Conservation (phyloP, 2,329 filamentous ascomycete species). For the Ophiostoma sp. region DNA sequence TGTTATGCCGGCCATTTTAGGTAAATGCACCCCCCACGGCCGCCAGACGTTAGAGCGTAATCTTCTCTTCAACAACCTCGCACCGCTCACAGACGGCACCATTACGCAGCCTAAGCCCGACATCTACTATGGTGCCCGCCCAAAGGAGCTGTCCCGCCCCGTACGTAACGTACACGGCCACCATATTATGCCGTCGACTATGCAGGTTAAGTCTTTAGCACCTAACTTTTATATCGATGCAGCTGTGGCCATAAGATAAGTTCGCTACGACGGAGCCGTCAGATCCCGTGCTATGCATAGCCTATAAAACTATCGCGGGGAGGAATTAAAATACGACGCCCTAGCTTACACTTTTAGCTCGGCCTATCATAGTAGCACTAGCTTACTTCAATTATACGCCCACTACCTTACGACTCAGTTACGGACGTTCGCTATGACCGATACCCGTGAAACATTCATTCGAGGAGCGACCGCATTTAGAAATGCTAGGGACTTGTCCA, state of each 20-base stretch:
- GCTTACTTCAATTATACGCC: not conserved
- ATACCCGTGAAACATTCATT: not conserved
- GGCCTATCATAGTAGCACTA: not conserved
- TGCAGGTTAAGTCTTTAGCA: not conserved
- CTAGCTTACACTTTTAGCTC: not conserved
- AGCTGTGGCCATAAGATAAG: not conserved
- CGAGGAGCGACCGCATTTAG: not conserved
- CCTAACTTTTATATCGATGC: not conserved
- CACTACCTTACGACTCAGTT: not conserved
- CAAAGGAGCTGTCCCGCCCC: not conserved
- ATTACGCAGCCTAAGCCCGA: not conserved
- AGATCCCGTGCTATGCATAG: not conserved
- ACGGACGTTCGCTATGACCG: not conserved
- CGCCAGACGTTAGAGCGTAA: no score
- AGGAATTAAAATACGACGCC: not conserved
- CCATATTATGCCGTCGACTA: not conserved
- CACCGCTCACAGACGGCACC: not conserved
- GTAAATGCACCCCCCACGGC: no score
- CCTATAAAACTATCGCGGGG: not conserved
- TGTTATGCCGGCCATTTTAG: no score
- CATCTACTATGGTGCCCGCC: not conserved
- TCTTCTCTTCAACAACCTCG: no score
- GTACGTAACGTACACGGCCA: not conserved
- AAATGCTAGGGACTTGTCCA: not conserved
- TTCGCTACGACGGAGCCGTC: not conserved